Evolutionary conservation across 768 basidiomycete species (phyloP).

Genomic region (Lanmaoa pseudosensibilis): DNA sequence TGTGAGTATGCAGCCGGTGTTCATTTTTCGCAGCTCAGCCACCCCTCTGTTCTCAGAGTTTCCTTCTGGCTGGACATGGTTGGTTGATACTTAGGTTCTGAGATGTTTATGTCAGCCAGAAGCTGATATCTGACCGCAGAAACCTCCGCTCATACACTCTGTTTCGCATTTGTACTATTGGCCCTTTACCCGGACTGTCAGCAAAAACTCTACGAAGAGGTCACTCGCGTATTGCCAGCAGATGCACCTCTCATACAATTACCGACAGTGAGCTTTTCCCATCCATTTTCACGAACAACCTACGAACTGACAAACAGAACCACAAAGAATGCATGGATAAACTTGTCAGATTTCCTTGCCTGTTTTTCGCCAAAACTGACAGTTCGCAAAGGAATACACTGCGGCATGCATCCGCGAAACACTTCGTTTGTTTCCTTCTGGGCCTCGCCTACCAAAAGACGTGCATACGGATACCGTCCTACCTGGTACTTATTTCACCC

Average conservation of each 20-base stretch:
- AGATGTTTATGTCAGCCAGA: not conserved
- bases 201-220: slow-evolving; percentile 45
- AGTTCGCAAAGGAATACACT: slow-evolving; percentile 41
- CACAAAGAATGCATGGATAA: slow-evolving; percentile 41
- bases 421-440: slow-evolving; percentile 43
- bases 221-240: slow-evolving; percentile 40
- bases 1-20: slow-evolving; percentile 30
- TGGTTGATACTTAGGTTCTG: not conserved
- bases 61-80: slow-evolving; percentile 54
- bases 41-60: slow-evolving; percentile 32
- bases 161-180: slow-evolving; percentile 43
- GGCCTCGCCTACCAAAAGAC: slow-evolving; percentile 36
- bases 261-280: slow-evolving; percentile 28
- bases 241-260: slow-evolving; percentile 28
- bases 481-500: slow-evolving; percentile 35
- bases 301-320: slow-evolving; percentile 26
- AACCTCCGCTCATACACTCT: slow-evolving; percentile 47
- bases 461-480: slow-evolving; percentile 38
- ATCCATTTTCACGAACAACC: not conserved
- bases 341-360: slow-evolving; percentile 32
- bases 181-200: slow-evolving; percentile 54
- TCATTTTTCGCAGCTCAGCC: not conserved
- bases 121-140: slow-evolving; percentile 34
- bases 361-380: not conserved
- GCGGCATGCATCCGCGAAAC: slow-evolving; percentile 46